phyloP scores from a whole-genome alignment of 371 early-diverging fungal genomes.

The Syncephalastrum racemosum region DNA sequence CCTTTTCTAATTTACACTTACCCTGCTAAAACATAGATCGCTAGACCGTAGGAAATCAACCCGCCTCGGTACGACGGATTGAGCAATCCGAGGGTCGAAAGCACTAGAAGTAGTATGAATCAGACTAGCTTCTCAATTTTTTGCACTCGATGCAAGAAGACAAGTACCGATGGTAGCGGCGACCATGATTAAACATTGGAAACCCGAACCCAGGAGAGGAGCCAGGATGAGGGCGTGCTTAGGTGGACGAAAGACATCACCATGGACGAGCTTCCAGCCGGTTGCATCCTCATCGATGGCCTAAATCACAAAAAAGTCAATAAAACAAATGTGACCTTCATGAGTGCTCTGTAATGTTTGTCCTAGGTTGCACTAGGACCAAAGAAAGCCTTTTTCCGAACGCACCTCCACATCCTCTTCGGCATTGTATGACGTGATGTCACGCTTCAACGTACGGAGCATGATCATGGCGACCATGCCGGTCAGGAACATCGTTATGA shows the following conservation, averaged over 20 bases:
- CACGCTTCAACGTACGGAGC: constrained; percentile 79
- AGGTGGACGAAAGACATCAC: constrained; percentile 83
- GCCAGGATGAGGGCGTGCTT: constrained; percentile 58
- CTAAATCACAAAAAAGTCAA: not conserved
- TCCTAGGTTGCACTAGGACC: not conserved
- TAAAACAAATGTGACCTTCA: no score
- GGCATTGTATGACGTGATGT: constrained; percentile 84
- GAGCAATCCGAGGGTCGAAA: constrained; percentile 77
- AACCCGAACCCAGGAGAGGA: constrained; percentile 78
- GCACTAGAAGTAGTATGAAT: constrained; percentile 31
- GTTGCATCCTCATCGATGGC: constrained; percentile 82
- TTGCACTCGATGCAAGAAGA: not conserved
- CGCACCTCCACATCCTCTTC: constrained; percentile 53
- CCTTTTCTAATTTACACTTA: constrained; percentile 32
- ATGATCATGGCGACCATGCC: constrained; percentile 88
- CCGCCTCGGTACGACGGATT: constrained; percentile 83
- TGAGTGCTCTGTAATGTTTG: not conserved
- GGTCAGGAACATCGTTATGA: constrained; percentile 75
- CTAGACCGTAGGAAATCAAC: constrained; percentile 65
- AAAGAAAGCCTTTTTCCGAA: not conserved
- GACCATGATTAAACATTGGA: constrained; percentile 71
- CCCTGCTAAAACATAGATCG: constrained; percentile 72
- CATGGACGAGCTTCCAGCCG: constrained; percentile 91
- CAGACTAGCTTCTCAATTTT: not conserved
- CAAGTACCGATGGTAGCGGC: constrained; percentile 46